phyloP scores from a whole-genome alignment of 305 asterid genomes.

The Fraxinus baroniana region DNA sequence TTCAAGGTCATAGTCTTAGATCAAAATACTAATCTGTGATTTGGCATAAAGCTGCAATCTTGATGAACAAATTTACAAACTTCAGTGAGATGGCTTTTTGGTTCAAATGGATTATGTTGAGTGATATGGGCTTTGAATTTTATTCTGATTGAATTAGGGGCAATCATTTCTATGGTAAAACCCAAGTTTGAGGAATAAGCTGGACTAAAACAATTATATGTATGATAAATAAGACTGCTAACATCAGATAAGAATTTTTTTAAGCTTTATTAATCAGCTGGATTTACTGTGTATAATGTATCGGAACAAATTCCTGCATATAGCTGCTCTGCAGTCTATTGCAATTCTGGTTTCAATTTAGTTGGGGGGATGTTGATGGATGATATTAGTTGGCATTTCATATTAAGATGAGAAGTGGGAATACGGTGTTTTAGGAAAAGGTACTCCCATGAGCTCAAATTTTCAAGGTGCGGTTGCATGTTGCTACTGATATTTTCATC shows the following conservation, averaged over 20 bases:
- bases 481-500: not conserved
- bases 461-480: conserved; percentile 12
- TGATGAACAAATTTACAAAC: conserved; percentile 15
- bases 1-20: conserved; percentile 3
- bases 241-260: not conserved
- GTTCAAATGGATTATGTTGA: conserved; percentile 13
- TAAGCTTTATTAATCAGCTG: conserved; percentile 7
- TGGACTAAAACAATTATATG: not conserved
- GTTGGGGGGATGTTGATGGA: not conserved
- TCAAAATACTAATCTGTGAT: conserved; percentile 1
- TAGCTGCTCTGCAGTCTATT: conserved; percentile 10
- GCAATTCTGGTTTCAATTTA: conserved; percentile 1
- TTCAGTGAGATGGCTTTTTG: conserved; percentile 3
- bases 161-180: conserved; percentile 14
- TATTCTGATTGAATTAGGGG: conserved; percentile 14
- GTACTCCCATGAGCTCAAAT: not conserved
- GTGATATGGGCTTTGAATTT: not conserved
- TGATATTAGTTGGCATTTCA: conserved; percentile 18
- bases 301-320: not conserved
- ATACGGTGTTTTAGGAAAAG: not conserved
- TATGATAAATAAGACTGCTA: not conserved
- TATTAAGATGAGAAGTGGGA: conserved; percentile 14
- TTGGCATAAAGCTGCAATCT: conserved; percentile 1
- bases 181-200: conserved; percentile 5
- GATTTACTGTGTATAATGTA: not conserved